Evolutionary conservation across 768 basidiomycete species (phyloP).

Genomic region (Cubamyces lactineus): DNA sequence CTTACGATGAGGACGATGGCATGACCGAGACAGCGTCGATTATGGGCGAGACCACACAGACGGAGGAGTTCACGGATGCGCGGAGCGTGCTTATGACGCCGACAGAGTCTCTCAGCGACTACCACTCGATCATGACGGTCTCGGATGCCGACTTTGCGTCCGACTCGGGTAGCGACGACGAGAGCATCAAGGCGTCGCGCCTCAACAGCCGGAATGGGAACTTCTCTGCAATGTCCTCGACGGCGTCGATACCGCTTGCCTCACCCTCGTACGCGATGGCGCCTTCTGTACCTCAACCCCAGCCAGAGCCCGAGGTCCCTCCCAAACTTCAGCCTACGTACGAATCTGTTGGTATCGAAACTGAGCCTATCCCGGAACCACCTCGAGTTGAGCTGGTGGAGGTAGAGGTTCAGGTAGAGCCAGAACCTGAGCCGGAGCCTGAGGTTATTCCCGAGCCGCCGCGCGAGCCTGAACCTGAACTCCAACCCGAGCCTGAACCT

Average conservation of each 20-base stretch:
- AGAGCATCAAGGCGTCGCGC: constrained; percentile 74
- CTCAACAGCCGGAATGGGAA: constrained; percentile 35
- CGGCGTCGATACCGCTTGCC: constrained; percentile 18
- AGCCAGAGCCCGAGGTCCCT: constrained; percentile 28
- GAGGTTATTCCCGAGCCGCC: constrained; percentile 22
- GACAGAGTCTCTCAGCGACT: constrained; percentile 68
- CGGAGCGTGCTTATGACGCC: constrained; percentile 66
- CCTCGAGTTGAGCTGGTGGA: background rate
- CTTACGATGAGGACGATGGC: constrained; percentile 46
- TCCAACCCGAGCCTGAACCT: constrained; percentile 15
- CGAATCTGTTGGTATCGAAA: constrained; percentile 49
- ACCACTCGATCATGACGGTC: constrained; percentile 73
- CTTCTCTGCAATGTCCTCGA: constrained; percentile 36
- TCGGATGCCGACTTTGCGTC: constrained; percentile 67
- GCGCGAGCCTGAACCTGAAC: constrained; percentile 11
- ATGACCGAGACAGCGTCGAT: constrained; percentile 61
- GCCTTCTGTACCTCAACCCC: constrained; percentile 25
- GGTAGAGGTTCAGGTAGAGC: constrained; percentile 13
- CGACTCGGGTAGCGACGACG: constrained; percentile 59
- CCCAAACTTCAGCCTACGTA: constrained; percentile 44
- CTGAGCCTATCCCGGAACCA: constrained; percentile 27
- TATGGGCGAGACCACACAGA: constrained; percentile 57
- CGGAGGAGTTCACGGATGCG: constrained; percentile 78
- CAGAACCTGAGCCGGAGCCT: constrained; percentile 18
- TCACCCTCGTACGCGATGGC: constrained; percentile 17